Percentiles rank a stretch among this genome's conserved stretches.
Evolutionary conservation across 176 grass and related monocot species (phyloP).

Genomic region (Pontederia crassipes): DNA sequence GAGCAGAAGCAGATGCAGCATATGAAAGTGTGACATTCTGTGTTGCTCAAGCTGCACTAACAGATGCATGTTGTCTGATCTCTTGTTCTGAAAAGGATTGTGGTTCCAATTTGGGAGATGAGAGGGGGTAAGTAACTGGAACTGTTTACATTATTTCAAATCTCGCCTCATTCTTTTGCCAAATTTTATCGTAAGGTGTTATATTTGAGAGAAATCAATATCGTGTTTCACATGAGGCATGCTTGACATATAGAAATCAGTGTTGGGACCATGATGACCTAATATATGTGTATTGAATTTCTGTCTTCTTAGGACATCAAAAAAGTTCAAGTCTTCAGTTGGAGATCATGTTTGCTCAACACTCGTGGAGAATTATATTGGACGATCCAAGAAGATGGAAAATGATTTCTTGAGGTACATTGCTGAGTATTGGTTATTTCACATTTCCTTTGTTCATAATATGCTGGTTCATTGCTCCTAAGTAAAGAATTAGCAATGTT

Average conservation of each 20-base stretch:
- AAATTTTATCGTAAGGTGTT: constrained; percentile 5
- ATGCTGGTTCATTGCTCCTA: too few relatives aligned
- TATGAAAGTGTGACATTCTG: constrained; percentile 60
- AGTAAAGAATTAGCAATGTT: too few relatives aligned
- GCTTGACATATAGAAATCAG: neutral
- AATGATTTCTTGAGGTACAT: constrained; percentile 66
- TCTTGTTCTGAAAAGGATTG: constrained; percentile 38
- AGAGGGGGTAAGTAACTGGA: constrained; percentile 43
- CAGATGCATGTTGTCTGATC: constrained; percentile 64
- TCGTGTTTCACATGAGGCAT: neutral
- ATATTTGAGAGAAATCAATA: neutral
- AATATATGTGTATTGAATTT: neutral
- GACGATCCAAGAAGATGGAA: constrained; percentile 67
- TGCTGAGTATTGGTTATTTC: neutral
- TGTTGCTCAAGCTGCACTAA: constrained; percentile 56
- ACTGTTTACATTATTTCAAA: too few relatives aligned
- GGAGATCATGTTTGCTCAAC: constrained; percentile 50
- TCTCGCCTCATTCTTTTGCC: neutral
- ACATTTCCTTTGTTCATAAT: too few relatives aligned
- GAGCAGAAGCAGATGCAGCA: constrained; percentile 47
- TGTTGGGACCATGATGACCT: neutral
- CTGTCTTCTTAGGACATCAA: constrained; percentile 44
- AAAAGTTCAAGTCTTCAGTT: constrained; percentile 33
- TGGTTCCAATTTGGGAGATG: constrained; percentile 25
- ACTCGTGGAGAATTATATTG: constrained; percentile 59